phyloP scores from a whole-genome alignment of 768 basidiomycete species.

The Tulasnella sp. region DNA sequence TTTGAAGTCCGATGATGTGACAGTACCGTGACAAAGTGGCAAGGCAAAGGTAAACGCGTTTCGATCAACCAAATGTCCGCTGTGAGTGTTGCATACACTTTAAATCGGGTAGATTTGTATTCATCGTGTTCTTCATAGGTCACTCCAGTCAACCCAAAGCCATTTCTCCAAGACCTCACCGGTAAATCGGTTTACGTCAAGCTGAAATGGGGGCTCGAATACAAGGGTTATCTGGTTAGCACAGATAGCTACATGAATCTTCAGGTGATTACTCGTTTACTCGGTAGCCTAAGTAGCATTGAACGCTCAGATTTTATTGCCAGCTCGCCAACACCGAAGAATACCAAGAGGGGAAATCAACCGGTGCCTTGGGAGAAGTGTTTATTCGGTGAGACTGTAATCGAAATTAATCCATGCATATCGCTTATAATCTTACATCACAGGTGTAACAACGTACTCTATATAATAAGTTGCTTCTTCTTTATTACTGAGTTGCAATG shows the following conservation, averaged over 20 bases:
- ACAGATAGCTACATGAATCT: conserved; percentile 99
- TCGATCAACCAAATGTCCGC: conserved; percentile 37
- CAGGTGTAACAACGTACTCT: conserved; percentile 92
- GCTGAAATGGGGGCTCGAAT: conserved; percentile 98
- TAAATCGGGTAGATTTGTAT: background rate
- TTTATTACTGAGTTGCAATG: background rate
- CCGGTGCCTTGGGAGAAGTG: conserved; percentile 94
- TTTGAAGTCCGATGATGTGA: too few relatives aligned
- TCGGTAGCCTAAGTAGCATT: background rate
- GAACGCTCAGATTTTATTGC: background rate
- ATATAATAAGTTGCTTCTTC: conserved; percentile 62
- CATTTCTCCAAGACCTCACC: conserved; percentile 95
- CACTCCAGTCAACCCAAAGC: conserved; percentile 95
- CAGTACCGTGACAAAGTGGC: too few relatives aligned
- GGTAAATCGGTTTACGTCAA: conserved; percentile 92
- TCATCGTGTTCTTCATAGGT: conserved; percentile 34
- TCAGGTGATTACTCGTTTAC: conserved; percentile 46
- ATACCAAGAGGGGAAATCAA: conserved; percentile 89
- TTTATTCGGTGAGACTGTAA: conserved; percentile 65
- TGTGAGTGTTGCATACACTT: conserved; percentile 30
- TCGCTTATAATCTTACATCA: background rate
- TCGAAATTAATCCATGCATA: background rate
- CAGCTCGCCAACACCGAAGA: conserved; percentile 99
- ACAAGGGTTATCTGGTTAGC: conserved; percentile 97
- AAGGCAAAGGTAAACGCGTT: too few relatives aligned